Conservation (phyloP, 2,329 filamentous ascomycete genomes). For the Dryadomyces quercus-mongolicae region DNA sequence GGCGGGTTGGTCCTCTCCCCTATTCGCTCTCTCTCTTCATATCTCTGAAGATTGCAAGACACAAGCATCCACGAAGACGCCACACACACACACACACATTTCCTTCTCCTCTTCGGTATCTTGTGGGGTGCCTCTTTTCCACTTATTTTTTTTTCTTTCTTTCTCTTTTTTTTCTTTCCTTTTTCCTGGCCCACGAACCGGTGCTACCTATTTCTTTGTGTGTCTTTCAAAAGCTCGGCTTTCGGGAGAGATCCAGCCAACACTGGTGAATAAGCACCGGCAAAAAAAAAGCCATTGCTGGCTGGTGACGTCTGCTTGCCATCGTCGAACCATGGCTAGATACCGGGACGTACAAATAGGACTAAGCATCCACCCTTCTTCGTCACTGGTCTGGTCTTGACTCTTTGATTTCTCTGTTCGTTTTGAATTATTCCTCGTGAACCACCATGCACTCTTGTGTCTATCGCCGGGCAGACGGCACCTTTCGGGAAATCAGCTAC, state of each 20-base stretch:
- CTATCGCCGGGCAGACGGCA: constrained; percentile 7
- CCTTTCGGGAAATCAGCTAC: neutral
- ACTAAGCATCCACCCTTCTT: neutral
- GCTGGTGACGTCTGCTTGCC: neutral
- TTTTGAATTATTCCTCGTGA: no score
- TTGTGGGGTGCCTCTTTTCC: no score
- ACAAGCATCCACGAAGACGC: neutral
- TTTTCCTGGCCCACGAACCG: no score
- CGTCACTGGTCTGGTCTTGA: neutral
- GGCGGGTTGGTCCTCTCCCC: no score
- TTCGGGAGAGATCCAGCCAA: neutral
- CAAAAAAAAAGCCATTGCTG: neutral
- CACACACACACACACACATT: no score
- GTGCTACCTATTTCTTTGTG: neutral
- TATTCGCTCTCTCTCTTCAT: neutral
- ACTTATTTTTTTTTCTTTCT: neutral
- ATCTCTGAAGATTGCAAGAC: neutral
- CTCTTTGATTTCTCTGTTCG: neutral
- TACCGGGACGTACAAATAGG: neutral
- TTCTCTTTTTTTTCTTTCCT: neutral
- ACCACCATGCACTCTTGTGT: neutral
- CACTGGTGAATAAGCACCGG: neutral
- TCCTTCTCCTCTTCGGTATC: no score
- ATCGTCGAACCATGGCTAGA: neutral
- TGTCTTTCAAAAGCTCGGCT: neutral